Conservation (phyloP, 2,329 filamentous ascomycete species). For the Botrytis squamosa region DNA sequence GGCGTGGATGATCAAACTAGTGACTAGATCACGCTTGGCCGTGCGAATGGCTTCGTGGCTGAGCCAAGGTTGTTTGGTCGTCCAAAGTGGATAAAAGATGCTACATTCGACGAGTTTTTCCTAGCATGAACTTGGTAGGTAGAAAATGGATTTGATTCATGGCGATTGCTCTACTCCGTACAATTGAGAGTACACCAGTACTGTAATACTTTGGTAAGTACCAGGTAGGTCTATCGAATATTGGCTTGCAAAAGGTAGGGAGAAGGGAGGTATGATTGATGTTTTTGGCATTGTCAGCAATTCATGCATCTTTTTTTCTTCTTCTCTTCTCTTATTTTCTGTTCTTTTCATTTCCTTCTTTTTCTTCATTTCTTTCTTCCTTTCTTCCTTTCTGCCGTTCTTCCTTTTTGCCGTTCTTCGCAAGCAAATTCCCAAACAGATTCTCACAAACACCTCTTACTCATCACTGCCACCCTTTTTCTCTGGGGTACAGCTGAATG, state of each 20-base stretch:
- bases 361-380: not conserved
- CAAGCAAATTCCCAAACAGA: not conserved
- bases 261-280: not conserved
- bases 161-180: not conserved
- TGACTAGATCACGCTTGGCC: not conserved
- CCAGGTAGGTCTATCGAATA: not conserved
- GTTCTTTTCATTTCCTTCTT: rapidly evolving
- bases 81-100: conserved; percentile 1
- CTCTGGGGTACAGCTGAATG: conserved; percentile 11
- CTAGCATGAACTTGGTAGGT: not conserved
- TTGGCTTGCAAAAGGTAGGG: not conserved
- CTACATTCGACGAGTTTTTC: not conserved
- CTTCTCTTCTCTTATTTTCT: not conserved
- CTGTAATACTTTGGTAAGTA: not conserved
- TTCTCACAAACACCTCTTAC: not conserved
- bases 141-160: not conserved
- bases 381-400: not conserved
- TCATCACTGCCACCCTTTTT: not conserved
- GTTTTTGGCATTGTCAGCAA: not conserved
- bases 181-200: too few species aligned
- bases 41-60: conserved; percentile 1
- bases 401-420: not conserved
- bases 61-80: not conserved
- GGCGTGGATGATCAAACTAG: not conserved
- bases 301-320: not conserved